A percentile compares a stretch with the other conserved stretches of the same genome.
These are phyloP conservation scores for Achaetomium macrosporum DNA, from an alignment of 2,329 filamentous ascomycete species.

Conservation along the genomic window DNA sequence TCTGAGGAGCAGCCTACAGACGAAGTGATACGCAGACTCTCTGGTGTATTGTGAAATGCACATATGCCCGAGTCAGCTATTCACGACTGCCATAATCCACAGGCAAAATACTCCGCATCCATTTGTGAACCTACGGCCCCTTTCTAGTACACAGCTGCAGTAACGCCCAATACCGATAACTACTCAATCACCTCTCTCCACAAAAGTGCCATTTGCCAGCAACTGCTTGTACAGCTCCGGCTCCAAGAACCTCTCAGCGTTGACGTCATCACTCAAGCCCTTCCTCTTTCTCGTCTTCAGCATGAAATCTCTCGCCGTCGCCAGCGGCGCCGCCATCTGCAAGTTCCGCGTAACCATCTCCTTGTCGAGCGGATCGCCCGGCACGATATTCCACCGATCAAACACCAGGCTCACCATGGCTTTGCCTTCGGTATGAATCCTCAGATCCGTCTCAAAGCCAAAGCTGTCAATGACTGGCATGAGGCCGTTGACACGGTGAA, in stretches of 20 bases:
- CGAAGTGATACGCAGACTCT: too few species aligned
- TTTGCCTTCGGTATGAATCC: conserved; percentile 92
- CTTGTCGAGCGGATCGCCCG: conserved; percentile 88
- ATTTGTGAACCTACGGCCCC: too few species aligned
- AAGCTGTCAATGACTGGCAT: conserved; percentile 97
- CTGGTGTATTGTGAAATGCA: too few species aligned
- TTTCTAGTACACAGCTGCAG: too few species aligned
- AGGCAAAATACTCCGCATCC: too few species aligned
- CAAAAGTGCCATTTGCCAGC: conserved; percentile 82
- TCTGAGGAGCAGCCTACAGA: too few species aligned
- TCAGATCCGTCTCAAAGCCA: conserved; percentile 93
- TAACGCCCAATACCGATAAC: conserved; percentile 1
- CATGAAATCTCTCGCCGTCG: conserved; percentile 90
- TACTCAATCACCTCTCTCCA: conserved; percentile 35
- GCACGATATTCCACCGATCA: conserved; percentile 92
- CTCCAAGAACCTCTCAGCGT: conserved; percentile 92
- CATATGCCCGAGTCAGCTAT: too few species aligned
- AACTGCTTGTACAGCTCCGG: conserved; percentile 85
- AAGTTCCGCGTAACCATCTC: conserved; percentile 76
- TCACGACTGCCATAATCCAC: too few species aligned
- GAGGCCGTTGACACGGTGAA: conserved; percentile 86
- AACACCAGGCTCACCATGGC: conserved; percentile 89
- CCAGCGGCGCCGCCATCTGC: conserved; percentile 81
- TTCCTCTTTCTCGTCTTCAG: conserved; percentile 92
- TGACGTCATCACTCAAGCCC: conserved; percentile 91